Evolutionary conservation across 179 eudicot genomes (phyloP).

Genomic region (Nepenthes alata): DNA sequence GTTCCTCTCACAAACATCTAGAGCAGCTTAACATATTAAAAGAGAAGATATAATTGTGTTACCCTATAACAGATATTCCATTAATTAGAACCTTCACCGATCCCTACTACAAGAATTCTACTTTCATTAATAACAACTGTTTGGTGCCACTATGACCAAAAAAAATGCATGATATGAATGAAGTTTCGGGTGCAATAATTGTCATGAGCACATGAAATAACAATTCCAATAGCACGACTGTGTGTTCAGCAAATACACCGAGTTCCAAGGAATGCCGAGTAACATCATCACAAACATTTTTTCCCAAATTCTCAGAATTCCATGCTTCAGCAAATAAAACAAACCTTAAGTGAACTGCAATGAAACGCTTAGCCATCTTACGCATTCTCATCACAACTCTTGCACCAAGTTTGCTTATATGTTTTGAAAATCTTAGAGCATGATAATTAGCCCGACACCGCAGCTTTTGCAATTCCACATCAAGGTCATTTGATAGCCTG

Average conservation of each 20-base stretch:
- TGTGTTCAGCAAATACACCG: too few species aligned
- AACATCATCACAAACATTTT: neutral
- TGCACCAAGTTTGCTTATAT: constrained; percentile 3
- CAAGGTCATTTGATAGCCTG: constrained; percentile 8
- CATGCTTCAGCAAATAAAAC: neutral
- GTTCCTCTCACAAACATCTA: too few species aligned
- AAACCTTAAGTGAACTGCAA: constrained; percentile 10
- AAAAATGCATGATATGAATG: too few species aligned
- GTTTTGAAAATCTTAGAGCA: constrained; percentile 9
- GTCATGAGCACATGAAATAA: too few species aligned
- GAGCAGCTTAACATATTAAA: too few species aligned
- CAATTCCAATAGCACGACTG: too few species aligned
- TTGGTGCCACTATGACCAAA: too few species aligned
- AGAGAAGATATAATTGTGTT: too few species aligned
- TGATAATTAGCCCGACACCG: constrained; percentile 12
- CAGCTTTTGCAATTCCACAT: constrained; percentile 7
- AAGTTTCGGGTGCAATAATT: too few species aligned
- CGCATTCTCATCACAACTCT: constrained; percentile 6
- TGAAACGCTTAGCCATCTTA: constrained; percentile 5
- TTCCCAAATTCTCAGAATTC: neutral
- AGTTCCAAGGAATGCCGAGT: too few species aligned
- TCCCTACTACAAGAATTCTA: too few species aligned
- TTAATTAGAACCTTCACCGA: neutral
- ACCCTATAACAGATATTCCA: neutral
- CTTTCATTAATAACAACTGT: too few species aligned